phyloP scores from a whole-genome alignment of 2,329 filamentous ascomycete species.

The Fusarium brevicatenulatum region DNA sequence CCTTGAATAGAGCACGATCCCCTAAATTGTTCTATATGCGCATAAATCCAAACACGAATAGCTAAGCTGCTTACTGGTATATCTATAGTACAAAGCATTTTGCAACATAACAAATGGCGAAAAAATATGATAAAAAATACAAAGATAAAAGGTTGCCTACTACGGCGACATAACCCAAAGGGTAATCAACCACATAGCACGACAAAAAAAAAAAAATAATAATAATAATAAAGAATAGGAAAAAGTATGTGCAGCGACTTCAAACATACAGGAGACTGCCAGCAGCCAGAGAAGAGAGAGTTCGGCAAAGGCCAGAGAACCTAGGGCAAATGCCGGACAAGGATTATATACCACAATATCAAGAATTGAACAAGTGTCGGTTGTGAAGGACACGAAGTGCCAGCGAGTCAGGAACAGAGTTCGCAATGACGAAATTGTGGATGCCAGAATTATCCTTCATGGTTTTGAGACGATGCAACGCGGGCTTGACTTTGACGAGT shows the following conservation, averaged over 20 bases:
- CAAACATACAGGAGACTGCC: conserved; percentile 21
- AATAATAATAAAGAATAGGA: not conserved
- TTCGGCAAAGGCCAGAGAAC: not conserved
- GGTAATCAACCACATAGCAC: not conserved
- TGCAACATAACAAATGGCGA: not conserved
- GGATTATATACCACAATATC: not conserved
- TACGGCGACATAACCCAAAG: not conserved
- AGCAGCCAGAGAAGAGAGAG: conserved; percentile 19
- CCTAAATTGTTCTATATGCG: conserved; percentile 33
- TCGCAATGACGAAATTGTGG: not conserved
- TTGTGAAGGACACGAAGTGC: not conserved
- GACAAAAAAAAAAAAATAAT: not conserved
- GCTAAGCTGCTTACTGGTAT: conserved; percentile 32
- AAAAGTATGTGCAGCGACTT: conserved; percentile 1
- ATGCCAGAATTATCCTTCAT: not conserved
- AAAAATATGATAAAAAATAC: not conserved
- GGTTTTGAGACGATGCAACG: conserved; percentile 13
- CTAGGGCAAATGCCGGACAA: not conserved
- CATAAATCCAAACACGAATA: conserved; percentile 14
- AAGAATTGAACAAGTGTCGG: not conserved
- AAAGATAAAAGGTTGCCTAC: not conserved
- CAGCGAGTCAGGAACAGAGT: conserved; percentile 16
- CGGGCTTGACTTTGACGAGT: conserved; percentile 3
- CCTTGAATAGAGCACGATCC: not conserved
- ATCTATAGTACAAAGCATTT: conserved; percentile 30